Conservation (phyloP, 1,284 basidiomycete genomes). For the Irpex sp. region DNA sequence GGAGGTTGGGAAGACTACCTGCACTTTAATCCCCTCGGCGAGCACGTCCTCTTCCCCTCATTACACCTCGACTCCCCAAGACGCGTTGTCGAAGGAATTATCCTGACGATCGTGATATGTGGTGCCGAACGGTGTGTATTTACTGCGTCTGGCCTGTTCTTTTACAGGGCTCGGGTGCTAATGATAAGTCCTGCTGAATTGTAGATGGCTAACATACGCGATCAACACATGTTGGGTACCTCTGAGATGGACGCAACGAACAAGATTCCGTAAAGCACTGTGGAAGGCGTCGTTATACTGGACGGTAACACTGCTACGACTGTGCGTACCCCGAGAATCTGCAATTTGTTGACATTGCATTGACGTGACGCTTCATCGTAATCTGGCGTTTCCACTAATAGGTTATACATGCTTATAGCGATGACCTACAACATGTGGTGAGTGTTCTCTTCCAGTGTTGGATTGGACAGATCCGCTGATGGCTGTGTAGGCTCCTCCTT, state of each 20-base stretch:
- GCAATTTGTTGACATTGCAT: conserved; percentile 1
- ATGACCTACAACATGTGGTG: conserved; percentile 68
- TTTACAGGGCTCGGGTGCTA: too few relatives aligned
- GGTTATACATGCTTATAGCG: conserved; percentile 66
- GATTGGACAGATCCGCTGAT: background rate
- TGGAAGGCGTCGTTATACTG: conserved; percentile 57
- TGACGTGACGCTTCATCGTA: background rate
- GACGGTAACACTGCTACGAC: conserved; percentile 49
- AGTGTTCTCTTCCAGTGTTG: conserved; percentile 23
- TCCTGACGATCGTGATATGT: conserved; percentile 49
- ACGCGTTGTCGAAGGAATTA: conserved; percentile 39
- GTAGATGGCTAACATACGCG: conserved; percentile 48
- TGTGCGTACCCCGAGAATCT: conserved; percentile 40
- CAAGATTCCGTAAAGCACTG: conserved; percentile 40
- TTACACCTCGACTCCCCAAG: conserved; percentile 47
- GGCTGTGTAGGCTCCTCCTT: conserved; percentile 43
- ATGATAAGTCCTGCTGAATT: too few relatives aligned
- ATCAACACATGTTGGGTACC: conserved; percentile 47
- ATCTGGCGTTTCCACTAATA: conserved; percentile 19
- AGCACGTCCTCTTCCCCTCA: conserved; percentile 53
- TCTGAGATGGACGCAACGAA: conserved; percentile 30
- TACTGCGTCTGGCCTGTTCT: too few relatives aligned
- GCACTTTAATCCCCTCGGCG: conserved; percentile 52
- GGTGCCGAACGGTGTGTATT: conserved; percentile 50
- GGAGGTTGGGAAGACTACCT: conserved; percentile 40